Evolutionary conservation across 805 yeast genomes (phyloP), one percentile per base, ranked within the genome.

Genomic region (Candida corydali): DNA sequence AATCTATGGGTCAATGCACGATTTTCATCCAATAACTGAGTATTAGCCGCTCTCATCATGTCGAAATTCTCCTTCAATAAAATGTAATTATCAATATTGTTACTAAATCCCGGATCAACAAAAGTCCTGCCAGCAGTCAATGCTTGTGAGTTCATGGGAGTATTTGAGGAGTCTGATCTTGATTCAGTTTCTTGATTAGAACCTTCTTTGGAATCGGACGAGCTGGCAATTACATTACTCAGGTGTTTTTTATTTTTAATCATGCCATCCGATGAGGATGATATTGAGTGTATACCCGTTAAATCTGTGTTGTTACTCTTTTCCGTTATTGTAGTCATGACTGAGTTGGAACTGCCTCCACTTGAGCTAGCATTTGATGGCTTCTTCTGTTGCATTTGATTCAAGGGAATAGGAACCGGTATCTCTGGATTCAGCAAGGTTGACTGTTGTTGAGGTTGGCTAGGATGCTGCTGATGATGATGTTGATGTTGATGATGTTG

Each of bases 21-120:
- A 30, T 35, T 35, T 17, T 35, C 33, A 3, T 35, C 38, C 15
- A 35, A 28, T 30, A 35, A 35, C 15, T 35, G 38, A 5, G 20
- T 14, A 19, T 35, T 35, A 7, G 38, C 33, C 17, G 32, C 38
- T 17, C 38, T 29, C 38, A 35, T 35, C 24, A 35, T 35, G 18
- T 35, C 32, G 12, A 27, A 35, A 28, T 35, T 30, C 28, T 35
- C 34, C 19, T 35, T 35, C 24, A 35, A 28, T 15, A 25, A 3
- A 5, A 17, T 24, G 18, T 35, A 35, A 24, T 12, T 28, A 30
- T 35, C 38, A 8, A 20, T 11, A 28, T 28, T 28, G 25, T 25
- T 17, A 14, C 4, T 8, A 29, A 8, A 4, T 15, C 18, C 6
- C 11, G n/a, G 26, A 6, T 19, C 32, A 5, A 5, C 11, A 18